Base-by-base conservation (phyloP, 805 yeast species). In the Kuraishia cidri region DNA sequence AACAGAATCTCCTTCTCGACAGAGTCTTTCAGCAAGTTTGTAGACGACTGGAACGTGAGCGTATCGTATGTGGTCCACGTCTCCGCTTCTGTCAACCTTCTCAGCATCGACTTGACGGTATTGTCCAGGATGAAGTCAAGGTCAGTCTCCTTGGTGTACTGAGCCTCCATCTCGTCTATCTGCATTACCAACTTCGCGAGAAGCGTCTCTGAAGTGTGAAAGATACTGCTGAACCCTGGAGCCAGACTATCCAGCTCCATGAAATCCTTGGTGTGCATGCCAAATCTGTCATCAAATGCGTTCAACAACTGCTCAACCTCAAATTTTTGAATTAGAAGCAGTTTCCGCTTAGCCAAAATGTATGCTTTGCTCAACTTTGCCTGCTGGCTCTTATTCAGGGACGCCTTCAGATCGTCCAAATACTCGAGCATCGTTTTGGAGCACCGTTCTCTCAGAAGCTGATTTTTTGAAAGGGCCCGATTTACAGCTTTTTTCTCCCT, bases 1-100 rank as follows among this genome's bases (percentile, higher is more conserved):
- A 71, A 64, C 15, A 78, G 50, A 5, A 79, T 60, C 24, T 77
- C 77, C 32, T 60, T 64, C 26, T 76, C 76, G 3, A 73, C 52
- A 0, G 64, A 49, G 16, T 70, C 73, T 22, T 62, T 65, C 23
- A 79, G 49, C 20, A 63, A 46, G 1, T 54, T 50, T 4, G 75
- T 46, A 29, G 62, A 52, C 2, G 54, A 45, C 11, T 69, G 64
- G 35, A 67, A 72, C 1, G 62, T 37, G 2, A 47, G 33, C 3
- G 68, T 55, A 48, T 74, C 73, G 21, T 48, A 43, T 0, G 58
- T 62, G 11, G 59, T 43, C 87, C 88, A 81, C 4, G 66, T 57
- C 22, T 74, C 79, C 42, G 68, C 49, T 33, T 77, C 79, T 25
- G 58, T 46, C 13, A 79, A 48, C 34, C 64, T 63, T 22, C 56